A percentile compares a stretch with the other conserved stretches of the same genome.
Evolutionary conservation across 305 asterid genomes (phyloP).

Genomic region (Solanum hybrid): DNA sequence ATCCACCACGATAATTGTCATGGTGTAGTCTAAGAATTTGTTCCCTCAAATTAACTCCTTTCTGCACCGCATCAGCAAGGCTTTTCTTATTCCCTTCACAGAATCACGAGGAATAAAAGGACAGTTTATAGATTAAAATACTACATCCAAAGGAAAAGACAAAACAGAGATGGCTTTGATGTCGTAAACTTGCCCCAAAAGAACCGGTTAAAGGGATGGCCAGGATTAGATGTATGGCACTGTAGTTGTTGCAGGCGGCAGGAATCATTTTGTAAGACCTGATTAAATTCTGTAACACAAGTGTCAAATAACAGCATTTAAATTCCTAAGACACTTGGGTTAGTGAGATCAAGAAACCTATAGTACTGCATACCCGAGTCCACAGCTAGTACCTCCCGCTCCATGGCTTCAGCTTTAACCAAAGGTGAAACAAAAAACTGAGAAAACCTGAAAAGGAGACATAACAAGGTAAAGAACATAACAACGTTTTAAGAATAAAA

Average conservation of each 20-base stretch:
- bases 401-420: slow-evolving; percentile 96
- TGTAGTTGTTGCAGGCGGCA: slow-evolving; percentile 91
- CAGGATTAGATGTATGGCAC: slow-evolving; percentile 71
- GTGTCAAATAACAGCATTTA: not conserved
- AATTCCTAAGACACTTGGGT: not conserved
- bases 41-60: slow-evolving; percentile 81
- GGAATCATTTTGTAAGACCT: slow-evolving; percentile 82
- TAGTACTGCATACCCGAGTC: slow-evolving; percentile 63
- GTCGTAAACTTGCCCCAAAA: slow-evolving; percentile 67
- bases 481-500: not conserved
- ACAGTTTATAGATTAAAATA: not conserved
- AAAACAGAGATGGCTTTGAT: not conserved
- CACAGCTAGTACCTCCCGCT: slow-evolving; percentile 88
- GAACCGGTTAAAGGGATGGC: slow-evolving; percentile 88
- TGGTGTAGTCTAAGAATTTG: slow-evolving; percentile 60
- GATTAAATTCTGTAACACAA: slow-evolving; percentile 71
- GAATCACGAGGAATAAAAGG: slow-evolving; percentile 10
- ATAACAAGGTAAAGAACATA: slow-evolving; percentile 12
- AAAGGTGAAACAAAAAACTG: slow-evolving; percentile 84
- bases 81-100: slow-evolving; percentile 89
- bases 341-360: not conserved
- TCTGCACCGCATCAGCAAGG: slow-evolving; percentile 85
- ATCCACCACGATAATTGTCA: slow-evolving; percentile 71
- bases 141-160: not conserved
- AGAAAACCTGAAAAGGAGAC: slow-evolving; percentile 60